These are phyloP conservation scores for Pythium scleroteichum DNA, from an alignment of 352 stramenopile genomes.

Conservation along the genomic window DNA sequence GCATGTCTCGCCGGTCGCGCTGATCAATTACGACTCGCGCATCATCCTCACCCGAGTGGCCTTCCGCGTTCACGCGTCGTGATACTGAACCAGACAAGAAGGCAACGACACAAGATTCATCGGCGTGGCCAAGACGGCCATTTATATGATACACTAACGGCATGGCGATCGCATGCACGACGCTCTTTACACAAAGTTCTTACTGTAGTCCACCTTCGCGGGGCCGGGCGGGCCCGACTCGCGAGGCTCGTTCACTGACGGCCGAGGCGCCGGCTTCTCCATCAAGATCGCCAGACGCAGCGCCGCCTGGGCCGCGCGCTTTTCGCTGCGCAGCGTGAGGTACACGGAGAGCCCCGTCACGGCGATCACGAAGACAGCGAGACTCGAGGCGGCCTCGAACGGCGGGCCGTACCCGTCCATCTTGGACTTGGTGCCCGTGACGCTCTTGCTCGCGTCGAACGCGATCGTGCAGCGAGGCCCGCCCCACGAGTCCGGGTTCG, in stretches of 20 bases:
- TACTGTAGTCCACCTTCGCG: conserved; percentile 24
- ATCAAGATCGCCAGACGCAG: conserved; percentile 10
- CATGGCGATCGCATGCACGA: not conserved
- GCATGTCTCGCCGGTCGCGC: too few relatives aligned
- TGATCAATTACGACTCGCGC: too few relatives aligned
- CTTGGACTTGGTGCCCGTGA: conserved; percentile 4
- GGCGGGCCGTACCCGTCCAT: conserved; percentile 25
- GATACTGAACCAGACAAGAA: too few relatives aligned
- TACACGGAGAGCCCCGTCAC: conserved; percentile 19
- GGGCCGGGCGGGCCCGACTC: conserved; percentile 8
- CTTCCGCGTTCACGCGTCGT: too few relatives aligned
- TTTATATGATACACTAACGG: too few relatives aligned
- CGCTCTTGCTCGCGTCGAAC: conserved; percentile 18
- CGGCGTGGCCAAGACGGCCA: too few relatives aligned
- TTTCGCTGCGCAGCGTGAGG: not conserved
- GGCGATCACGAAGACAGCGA: conserved; percentile 17
- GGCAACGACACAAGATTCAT: too few relatives aligned
- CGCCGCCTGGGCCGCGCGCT: not conserved
- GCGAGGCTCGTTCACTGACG: conserved; percentile 4
- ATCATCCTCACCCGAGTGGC: too few relatives aligned
- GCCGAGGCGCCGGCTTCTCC: conserved; percentile 13
- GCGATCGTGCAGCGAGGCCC: conserved; percentile 36
- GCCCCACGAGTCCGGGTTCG: conserved; percentile 30
- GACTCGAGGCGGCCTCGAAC: conserved; percentile 15
- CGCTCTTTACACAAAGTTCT: conserved; percentile 27